These are phyloP conservation scores for Fraxinus platypoda DNA, from an alignment of 305 asterid species.

Conservation along the genomic window DNA sequence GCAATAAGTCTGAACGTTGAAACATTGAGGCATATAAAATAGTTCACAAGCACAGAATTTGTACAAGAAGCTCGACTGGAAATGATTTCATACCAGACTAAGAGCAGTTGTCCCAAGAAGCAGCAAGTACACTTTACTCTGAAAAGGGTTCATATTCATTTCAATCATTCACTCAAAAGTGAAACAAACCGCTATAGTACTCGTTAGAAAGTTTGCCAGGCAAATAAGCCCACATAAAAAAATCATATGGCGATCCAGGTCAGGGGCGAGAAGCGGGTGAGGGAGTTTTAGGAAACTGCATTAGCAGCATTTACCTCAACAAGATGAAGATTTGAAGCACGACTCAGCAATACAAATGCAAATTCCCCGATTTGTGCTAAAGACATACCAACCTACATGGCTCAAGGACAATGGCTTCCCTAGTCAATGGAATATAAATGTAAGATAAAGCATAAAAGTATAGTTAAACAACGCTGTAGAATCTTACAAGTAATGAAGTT, in stretches of 20 bases:
- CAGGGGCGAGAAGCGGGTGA: not conserved
- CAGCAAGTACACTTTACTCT: constrained; percentile 93
- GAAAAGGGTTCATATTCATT: constrained; percentile 20
- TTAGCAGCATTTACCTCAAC: constrained; percentile 69
- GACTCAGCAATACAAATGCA: constrained; percentile 95
- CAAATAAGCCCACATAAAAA: constrained; percentile 2
- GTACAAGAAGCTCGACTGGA: not conserved
- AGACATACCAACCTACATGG: constrained; percentile 89
- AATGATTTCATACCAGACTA: constrained; percentile 68
- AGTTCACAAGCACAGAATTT: not conserved
- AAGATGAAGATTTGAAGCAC: constrained; percentile 97
- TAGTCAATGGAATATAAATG: constrained; percentile 25
- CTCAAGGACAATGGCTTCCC: constrained; percentile 21
- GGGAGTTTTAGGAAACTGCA: constrained; percentile 13
- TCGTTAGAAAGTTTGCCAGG: not conserved
- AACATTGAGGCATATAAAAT: not conserved
- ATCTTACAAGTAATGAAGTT: constrained; percentile 81
- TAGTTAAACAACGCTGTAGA: constrained; percentile 22
- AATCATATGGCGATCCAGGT: not conserved
- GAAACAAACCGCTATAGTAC: not conserved
- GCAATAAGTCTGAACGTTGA: not conserved
- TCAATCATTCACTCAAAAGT: not conserved
- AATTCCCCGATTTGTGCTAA: constrained; percentile 98
- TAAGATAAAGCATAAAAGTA: not conserved
- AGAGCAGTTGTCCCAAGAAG: constrained; percentile 99